A percentile compares a stretch with the other conserved stretches of the same genome.
Conservation (phyloP, 202 grass and related monocot species). For the Setaria viridis region DNA sequence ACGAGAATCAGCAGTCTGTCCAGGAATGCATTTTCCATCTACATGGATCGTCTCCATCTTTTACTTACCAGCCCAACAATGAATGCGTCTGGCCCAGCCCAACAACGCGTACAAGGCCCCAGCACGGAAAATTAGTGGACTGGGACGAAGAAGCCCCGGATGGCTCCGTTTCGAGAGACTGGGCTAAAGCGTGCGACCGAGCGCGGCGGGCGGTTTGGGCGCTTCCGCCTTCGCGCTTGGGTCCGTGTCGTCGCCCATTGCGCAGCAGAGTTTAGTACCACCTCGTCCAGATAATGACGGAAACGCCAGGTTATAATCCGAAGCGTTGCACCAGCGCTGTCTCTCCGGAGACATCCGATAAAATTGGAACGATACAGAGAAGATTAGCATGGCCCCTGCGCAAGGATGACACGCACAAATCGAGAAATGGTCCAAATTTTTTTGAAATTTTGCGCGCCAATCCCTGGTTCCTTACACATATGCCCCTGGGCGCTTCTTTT, state of each 20-base stretch:
- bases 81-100: too few species aligned
- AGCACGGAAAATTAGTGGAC: too few species aligned
- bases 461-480: not conserved
- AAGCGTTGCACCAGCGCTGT: not conserved
- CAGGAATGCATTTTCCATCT: too few species aligned
- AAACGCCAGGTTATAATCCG: not conserved
- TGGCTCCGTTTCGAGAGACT: not conserved
- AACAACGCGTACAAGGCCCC: too few species aligned
- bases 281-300: not conserved
- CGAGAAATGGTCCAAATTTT: not conserved
- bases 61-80: too few species aligned
- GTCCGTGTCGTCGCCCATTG: not conserved
- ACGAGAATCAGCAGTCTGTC: too few species aligned
- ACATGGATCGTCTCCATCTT: too few species aligned
- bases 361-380: not conserved
- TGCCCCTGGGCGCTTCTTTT: not conserved
- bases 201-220: too few species aligned
- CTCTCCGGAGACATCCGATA: not conserved
- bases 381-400: not conserved
- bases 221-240: too few species aligned
- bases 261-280: not conserved
- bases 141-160: too few species aligned
- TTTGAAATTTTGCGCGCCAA: not conserved
- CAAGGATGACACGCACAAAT: not conserved
- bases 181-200: not conserved